Evolutionary conservation across 176 grass and related monocot species (phyloP), one percentile per base, ranked within the genome.

Genomic region (Dactylis glomerata): DNA sequence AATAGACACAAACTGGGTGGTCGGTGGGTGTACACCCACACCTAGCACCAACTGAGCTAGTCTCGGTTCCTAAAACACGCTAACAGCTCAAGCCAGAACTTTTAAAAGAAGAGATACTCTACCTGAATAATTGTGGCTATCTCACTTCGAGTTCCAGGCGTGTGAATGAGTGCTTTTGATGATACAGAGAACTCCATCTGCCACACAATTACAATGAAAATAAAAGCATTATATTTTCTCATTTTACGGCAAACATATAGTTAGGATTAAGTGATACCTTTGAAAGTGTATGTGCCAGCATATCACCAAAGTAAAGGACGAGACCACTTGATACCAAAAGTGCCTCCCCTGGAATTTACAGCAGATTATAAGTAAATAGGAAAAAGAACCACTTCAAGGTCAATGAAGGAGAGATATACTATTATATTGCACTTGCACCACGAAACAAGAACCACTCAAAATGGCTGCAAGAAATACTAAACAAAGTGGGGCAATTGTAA

Each of bases 91-190:
- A 54, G 3, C 10, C 37, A 88, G 20, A 55, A 68, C 63, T 20
- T 75, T 24, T 8, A 10, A 76, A 83, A 89, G 56, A 59, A 49
- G 8, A 73, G 45, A 49, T 49, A 41, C 0, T 40, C 37, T 92
- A 99, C 96, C 96, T 99, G 96, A 92, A 96, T 88, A 91, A 96
- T 54, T 55, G 81, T 87, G 24, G 85, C 65, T 76, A 99, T 92
- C 85, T 96, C 89, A 11, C 85, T 86, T 83, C 58, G 86, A 79
- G 65, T 86, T 87, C 89, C 81, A 82, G 91, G 81, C 8, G 63
- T 50, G 84, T 71, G 83, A 81, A 90, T 86, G 73, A 80, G 73
- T 79, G 45, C 65, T 76, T 82, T 67, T 63, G 83, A 87, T 83
- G 88, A 84, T 57, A 87, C 2, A 7, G 74, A 73, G 17, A 91